Base-by-base conservation (phyloP, 495 filamentous ascomycete species). In the Neurospora sp. region DNA sequence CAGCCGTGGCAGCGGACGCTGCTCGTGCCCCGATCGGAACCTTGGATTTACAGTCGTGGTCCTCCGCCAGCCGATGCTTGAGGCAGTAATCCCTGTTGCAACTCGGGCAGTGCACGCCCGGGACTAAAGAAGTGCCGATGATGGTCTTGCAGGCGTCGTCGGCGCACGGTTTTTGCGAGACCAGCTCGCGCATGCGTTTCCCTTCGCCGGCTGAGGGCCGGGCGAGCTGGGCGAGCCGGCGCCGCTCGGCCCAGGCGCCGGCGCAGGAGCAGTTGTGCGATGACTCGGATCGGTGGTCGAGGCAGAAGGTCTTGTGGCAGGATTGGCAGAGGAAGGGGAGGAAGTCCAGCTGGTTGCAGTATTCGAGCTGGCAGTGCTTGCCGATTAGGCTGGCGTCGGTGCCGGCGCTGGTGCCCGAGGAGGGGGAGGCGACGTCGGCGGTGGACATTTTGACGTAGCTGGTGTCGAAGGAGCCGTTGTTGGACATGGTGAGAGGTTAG, bases 271-370 rank as follows among this genome's bases (percentile, higher is more conserved):
- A 99, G 77, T 87, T 86, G 85, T 99, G 96, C 0, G 92, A 84
- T 70, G 89, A 88, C 83, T 98, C 95, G 79, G 90, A 92, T 72
- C 96, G 93, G 87, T 99, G 96, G 80, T 98, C 94, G 79, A 96
- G 92, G 81, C 96, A 99, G 87, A 90, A 99, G 69, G 91, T 96
- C 69, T 90, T 88, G 76, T 79, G 77, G 78, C 96, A 99, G 80
- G 91, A 94, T 82, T 96, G 92, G 87, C 96, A 99, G 76, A 89
- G 87, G 85, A 98, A 99, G 46, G 96, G 96, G 12, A 99, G 91
- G 85, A 98, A 98, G 84, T 98, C 96, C 69, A 98, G 92, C 79
- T 93, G 91, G 80, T 94, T 90, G 88, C 96, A 99, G 87, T 93
- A 94, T 76, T 89, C 83, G 84, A 92, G 90, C 83, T 98, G 90